Percentiles rank a stretch among this genome's conserved stretches.
phyloP scores from a whole-genome alignment of 2,329 filamentous ascomycete species.

The Aspergillus candidus region DNA sequence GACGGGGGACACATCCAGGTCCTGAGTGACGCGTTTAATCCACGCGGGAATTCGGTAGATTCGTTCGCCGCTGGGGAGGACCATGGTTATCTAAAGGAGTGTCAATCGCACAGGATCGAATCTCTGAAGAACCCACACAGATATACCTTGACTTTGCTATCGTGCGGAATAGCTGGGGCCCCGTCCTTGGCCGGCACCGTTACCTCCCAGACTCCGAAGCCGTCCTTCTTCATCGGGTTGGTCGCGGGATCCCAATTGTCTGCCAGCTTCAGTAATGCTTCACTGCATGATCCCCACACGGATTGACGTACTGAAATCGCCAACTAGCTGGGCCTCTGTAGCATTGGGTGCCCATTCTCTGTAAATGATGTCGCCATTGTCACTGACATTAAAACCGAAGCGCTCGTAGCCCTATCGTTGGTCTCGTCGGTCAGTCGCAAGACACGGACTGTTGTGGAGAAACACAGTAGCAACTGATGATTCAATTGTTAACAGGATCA shows the following conservation, averaged over 20 bases:
- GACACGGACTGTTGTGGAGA: no score
- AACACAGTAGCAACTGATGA: no score
- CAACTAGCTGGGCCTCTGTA: constrained; percentile 73
- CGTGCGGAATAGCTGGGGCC: constrained; percentile 74
- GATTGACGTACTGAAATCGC: constrained; percentile 74
- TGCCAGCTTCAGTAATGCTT: constrained; percentile 35
- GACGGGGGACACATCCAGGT: constrained; percentile 77
- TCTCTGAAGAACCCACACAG: neutral
- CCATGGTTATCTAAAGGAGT: constrained; percentile 65
- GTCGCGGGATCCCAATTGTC: constrained; percentile 81
- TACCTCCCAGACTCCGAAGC: constrained; percentile 83
- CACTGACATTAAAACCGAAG: constrained; percentile 76
- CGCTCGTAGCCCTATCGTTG: constrained; percentile 67
- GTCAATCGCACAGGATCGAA: neutral
- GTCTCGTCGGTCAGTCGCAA: no score
- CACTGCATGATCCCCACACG: neutral
- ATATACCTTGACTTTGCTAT: constrained; percentile 88
- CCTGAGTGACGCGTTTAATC: constrained; percentile 97
- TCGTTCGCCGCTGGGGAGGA: constrained; percentile 69
- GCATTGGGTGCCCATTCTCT: constrained; percentile 96
- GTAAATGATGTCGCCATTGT: constrained; percentile 80
- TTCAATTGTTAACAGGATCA: neutral
- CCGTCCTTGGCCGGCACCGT: constrained; percentile 67
- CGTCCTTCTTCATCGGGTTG: constrained; percentile 80
- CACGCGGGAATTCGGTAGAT: constrained; percentile 88